Base-by-base conservation (phyloP, 73 alveolate species). In the Vitrella brassicaformis region DNA sequence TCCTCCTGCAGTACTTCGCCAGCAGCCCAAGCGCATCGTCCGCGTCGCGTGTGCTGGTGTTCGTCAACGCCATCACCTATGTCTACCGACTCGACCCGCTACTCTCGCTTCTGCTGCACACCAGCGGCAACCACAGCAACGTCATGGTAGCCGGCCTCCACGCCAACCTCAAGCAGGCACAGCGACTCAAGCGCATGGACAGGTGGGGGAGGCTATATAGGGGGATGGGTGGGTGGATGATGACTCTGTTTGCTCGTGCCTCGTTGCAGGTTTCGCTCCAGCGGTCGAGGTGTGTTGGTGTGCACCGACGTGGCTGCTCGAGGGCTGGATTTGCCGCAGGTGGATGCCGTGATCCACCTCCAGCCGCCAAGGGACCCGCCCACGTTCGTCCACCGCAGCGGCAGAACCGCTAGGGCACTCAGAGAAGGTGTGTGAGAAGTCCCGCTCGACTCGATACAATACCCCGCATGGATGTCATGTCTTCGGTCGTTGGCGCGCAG, bases 241-340 rank as follows among this genome's bases (percentile, higher is more conserved):
- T n/a, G 4, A 4, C 14, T 39, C 56, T 14, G 22, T 39, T 14
- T n/a, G 32, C 31, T 8, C 28, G 9, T 19, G 70, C n/a, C 70
- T 31, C 27, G 70, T 19, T 25, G 56, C 70, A 70, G 39, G 1
- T 31, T 31, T n/a, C n/a, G n/a, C 79, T 31, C 47, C 19, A 70
- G 81, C 18, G 81, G 32, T 19, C 81, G 85, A 70, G 81, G 80
- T 28, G 84, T 93, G 66, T 85, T 93, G 70, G 93, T 93, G 26
- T 90, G 98, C 90, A 93, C 98, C 31, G 98, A 93, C 85, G 93
- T 93, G 10, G 98, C 95, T 22, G 97, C 98, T 1, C 71, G 98
- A 70, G 98, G 98, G 31, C 82, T 91, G n/a, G 98, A 93, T 76
- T 87, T 93, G 30, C 97, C 97, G 10, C 83, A 84, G 47, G 95